Base-by-base conservation (phyloP, 1,139 yeast species). In the Geotrichum reessii region DNA sequence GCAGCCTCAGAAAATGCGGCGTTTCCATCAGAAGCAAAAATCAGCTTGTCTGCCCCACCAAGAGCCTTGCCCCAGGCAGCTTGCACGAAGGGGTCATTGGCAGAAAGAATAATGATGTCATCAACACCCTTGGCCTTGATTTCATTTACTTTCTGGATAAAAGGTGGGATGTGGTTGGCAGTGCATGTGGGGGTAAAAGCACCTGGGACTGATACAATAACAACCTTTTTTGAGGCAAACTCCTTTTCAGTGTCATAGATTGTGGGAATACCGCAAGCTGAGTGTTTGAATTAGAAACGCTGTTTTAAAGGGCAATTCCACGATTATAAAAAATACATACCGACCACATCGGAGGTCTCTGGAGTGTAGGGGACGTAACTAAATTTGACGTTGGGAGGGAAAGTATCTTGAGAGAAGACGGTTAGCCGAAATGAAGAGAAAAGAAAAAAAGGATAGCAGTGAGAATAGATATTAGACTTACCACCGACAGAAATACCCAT, bases 171-270 rank as follows among this genome's bases (percentile, higher is more conserved):
- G 73, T 91, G 96, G 65, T 80, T 77, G 64, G 83, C 87, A 44
- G 93, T 83, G 75, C 96, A 90, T 6, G 95, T 84, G 64, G 96
- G 96, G 46, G 96, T 87, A 79, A 89, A 90, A 25, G 97, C 96
- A 64, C 95, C 96, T 62, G 96, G 96, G 28, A 88, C 95, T 59
- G 89, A 81, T 48, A 92, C 89, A 66, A 89, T 78, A 50, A 87
- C 83, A 52, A 87, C 80, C 65, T 79, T 81, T 72, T 80, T 80
- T 64, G 78, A 80, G 42, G 72, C 77, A 66, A 73, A 73, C 65
- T 79, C 76, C 69, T 76, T 76, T 61, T 77, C 76, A 61, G 84
- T 76, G 66, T 83, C 80, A 63, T 79, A 76, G 40, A 73, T 74
- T 48, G 73, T 69, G 52, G 91, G 91, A 53, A 73, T 73, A 54